phyloP scores from a whole-genome alignment of 2,329 filamentous ascomycete species.

The Sporothrix phasma region DNA sequence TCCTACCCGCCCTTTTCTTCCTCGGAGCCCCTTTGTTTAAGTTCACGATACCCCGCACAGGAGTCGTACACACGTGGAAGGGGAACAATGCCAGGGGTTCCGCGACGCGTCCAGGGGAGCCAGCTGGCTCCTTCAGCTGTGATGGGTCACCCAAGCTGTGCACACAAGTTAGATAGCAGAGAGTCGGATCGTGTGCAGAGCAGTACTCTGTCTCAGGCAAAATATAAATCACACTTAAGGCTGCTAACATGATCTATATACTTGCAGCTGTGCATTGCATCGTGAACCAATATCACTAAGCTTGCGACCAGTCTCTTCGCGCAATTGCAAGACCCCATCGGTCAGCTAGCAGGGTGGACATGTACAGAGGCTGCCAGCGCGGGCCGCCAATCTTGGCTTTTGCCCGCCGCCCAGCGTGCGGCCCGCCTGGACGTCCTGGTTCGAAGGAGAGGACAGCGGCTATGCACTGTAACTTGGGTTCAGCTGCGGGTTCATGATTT shows the following conservation, averaged over 20 bases:
- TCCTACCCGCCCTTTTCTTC: neutral
- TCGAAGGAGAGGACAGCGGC: neutral
- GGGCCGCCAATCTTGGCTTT: constrained; percentile 1
- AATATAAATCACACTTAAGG: no score
- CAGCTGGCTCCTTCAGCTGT: neutral
- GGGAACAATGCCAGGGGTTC: neutral
- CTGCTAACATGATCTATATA: neutral
- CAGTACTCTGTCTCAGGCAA: no score
- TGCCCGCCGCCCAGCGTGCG: neutral
- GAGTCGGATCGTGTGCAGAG: no score
- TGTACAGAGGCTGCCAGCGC: neutral
- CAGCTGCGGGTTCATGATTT: no score
- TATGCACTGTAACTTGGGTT: constrained; percentile 4
- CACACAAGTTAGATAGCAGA: no score
- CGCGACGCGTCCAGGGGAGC: neutral
- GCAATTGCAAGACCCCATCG: neutral
- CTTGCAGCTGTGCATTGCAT: neutral
- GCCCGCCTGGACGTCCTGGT: neutral
- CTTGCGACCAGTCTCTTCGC: neutral
- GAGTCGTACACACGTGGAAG: neutral
- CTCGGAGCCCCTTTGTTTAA: neutral
- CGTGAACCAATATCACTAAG: no score
- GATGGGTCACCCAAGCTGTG: neutral
- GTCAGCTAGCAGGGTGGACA: no score
- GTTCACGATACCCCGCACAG: neutral